Conservation (phyloP, 2,329 filamentous ascomycete genomes). For the Ophiostoma tasmaniense region DNA sequence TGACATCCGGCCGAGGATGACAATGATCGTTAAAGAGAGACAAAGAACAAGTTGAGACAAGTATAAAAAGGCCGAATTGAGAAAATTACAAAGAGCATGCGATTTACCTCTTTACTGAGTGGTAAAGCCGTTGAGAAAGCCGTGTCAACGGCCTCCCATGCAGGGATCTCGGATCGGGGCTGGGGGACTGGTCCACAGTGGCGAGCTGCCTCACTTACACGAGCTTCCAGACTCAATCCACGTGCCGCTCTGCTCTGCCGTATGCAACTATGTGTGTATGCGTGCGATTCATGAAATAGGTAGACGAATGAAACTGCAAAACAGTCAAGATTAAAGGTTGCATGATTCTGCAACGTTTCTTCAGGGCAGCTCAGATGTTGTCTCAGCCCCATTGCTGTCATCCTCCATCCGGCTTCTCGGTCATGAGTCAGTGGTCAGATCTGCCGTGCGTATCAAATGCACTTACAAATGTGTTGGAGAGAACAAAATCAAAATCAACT, state of each 20-base stretch:
- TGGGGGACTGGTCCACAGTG: constrained; percentile 10
- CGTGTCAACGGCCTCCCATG: constrained; percentile 5
- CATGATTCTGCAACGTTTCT: neutral
- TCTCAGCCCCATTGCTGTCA: neutral
- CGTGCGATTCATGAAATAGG: neutral
- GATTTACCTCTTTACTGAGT: neutral
- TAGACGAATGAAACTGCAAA: neutral
- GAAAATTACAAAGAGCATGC: neutral
- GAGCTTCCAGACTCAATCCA: neutral
- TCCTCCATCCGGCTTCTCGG: neutral
- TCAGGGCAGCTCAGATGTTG: neutral
- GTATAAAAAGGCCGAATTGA: neutral
- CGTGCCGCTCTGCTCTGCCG: neutral
- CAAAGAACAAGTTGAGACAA: neutral
- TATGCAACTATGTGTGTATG: neutral
- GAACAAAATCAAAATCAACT: too few species aligned
- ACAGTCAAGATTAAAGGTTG: neutral
- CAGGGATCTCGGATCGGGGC: neutral
- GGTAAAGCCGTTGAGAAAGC: neutral
- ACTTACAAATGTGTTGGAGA: neutral
- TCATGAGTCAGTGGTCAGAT: neutral
- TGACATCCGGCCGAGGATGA: neutral
- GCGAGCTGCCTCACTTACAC: constrained; percentile 1
- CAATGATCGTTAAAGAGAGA: neutral
- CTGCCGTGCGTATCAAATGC: neutral